A percentile compares a stretch with the other conserved stretches of the same genome.
Evolutionary conservation across 768 basidiomycete genomes (phyloP).

Genomic region (Trametes punicea): DNA sequence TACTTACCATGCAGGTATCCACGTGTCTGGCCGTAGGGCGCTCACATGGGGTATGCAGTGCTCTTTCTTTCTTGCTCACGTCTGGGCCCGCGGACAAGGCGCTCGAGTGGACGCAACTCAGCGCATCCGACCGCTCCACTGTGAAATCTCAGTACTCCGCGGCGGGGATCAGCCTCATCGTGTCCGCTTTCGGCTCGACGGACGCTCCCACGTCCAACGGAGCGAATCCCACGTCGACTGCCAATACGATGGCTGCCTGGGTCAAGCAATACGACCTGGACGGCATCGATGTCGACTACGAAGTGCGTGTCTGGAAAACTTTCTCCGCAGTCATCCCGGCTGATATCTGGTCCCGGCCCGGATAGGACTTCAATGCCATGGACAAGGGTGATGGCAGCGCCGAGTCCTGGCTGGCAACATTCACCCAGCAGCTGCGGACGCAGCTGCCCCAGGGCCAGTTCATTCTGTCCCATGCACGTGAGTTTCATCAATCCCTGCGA

Average conservation of each 20-base stretch:
- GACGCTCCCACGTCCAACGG: slow-evolving; percentile 50
- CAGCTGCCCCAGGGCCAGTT: slow-evolving; percentile 46
- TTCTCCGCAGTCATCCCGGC: slow-evolving; percentile 21
- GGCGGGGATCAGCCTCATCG: slow-evolving; percentile 59
- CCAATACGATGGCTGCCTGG: slow-evolving; percentile 62
- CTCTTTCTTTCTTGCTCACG: slow-evolving; percentile 52
- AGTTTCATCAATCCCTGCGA: not conserved
- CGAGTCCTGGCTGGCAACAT: slow-evolving; percentile 50
- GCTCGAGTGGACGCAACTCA: slow-evolving; percentile 49
- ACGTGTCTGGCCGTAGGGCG: not conserved
- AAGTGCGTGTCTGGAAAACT: slow-evolving; percentile 27
- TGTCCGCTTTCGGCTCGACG: slow-evolving; percentile 60
- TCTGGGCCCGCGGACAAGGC: slow-evolving; percentile 62
- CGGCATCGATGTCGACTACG: slow-evolving; percentile 76
- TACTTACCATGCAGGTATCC: slow-evolving; percentile 4
- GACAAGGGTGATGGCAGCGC: slow-evolving; percentile 32
- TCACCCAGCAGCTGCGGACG: slow-evolving; percentile 47
- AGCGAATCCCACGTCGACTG: slow-evolving; percentile 59
- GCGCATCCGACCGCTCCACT: slow-evolving; percentile 41
- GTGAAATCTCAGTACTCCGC: slow-evolving; percentile 52
- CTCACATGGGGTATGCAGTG: slow-evolving; percentile 28
- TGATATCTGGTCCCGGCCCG: not conserved
- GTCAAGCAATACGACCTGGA: slow-evolving; percentile 59
- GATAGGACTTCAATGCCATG: slow-evolving; percentile 36
- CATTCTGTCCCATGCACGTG: slow-evolving; percentile 56